Evolutionary conservation across 1,284 basidiomycete genomes (phyloP), one percentile per base, ranked within the genome.

Genomic region (Rhodotorula glutinis): DNA sequence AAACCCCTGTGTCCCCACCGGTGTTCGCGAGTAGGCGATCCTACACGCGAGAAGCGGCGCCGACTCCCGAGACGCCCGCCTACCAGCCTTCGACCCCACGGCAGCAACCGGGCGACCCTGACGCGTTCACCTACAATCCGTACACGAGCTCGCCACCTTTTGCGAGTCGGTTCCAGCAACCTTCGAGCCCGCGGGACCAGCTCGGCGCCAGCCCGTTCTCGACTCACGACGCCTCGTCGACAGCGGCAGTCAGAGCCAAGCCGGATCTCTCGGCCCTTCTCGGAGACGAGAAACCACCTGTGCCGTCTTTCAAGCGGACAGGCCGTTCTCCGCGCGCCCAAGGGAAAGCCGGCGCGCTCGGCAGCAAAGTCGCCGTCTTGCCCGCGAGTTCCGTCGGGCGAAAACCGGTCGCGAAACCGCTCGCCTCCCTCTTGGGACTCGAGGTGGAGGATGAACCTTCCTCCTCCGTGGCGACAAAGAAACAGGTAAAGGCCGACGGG

Each of bases 371-470:
- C n/a, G 63, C 60, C 1, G 62, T 69, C 17, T 52, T 70, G 19
- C 65, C 67, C 1, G 57, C 62, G 17, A 57, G 59, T 19, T 63
- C 62, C 43, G 57, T 70, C 10, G 71, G 71, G 16, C 47, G 57
- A 54, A 66, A 64, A 40, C 53, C 59, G 13, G 69, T 66, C 3
- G 62, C 60, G n/a, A 66, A 66, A 4, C 59, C 69, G 17, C 44
- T 73, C 38, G 71, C 71, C 11, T 54, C 71, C 16, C 25, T 73
- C 40, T 46, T 73, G 11, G 71, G 71, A 1, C 23, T 70, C 23
- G 68, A 60, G 29, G 25, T 46, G 27, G 63, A 65, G 41, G 57
- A 40, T 14, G 53, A 51, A 27, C 30, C 41, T 25, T 40, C 57
- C n/a, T n/a, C 44, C 47, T 38, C 33, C 11, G 33, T 38, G 33